Conservation (phyloP, 345 rosid genomes). For the Rhizophora mangle region DNA sequence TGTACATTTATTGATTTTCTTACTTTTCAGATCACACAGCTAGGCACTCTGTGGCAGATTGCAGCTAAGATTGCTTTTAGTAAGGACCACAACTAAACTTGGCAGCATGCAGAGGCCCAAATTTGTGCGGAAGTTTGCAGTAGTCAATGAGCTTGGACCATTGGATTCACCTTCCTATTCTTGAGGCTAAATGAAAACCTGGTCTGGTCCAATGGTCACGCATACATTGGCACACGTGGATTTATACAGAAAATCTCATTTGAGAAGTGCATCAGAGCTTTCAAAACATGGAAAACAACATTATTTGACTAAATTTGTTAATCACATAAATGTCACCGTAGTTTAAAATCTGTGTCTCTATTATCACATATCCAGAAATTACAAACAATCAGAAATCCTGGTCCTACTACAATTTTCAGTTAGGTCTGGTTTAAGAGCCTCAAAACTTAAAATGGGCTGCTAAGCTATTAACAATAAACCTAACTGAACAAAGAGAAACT, state of each 20-base stretch:
- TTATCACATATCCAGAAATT: background rate
- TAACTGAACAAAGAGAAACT: background rate
- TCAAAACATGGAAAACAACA: background rate
- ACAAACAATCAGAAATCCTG: background rate
- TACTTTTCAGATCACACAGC: constrained; percentile 13
- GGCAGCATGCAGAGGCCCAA: background rate
- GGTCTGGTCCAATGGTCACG: background rate
- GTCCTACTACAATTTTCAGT: background rate
- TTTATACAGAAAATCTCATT: background rate
- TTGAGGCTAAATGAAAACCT: background rate
- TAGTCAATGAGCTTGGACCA: background rate
- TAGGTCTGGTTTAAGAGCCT: constrained; percentile 5
- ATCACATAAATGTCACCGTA: background rate
- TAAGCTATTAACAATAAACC: too few relatives aligned
- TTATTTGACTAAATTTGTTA: background rate
- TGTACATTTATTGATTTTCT: constrained; percentile 1
- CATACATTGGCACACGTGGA: background rate
- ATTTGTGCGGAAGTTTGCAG: background rate
- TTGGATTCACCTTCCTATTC: background rate
- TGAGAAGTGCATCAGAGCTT: background rate
- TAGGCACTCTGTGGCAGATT: constrained; percentile 10
- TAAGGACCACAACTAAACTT: constrained; percentile 11
- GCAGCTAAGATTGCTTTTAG: constrained; percentile 7
- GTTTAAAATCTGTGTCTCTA: background rate
- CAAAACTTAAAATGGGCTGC: background rate